Percentiles rank a stretch among this genome's conserved stretches.
Evolutionary conservation across 257 asterid species (phyloP).

Genomic region (Ocimum tenuiflorum): DNA sequence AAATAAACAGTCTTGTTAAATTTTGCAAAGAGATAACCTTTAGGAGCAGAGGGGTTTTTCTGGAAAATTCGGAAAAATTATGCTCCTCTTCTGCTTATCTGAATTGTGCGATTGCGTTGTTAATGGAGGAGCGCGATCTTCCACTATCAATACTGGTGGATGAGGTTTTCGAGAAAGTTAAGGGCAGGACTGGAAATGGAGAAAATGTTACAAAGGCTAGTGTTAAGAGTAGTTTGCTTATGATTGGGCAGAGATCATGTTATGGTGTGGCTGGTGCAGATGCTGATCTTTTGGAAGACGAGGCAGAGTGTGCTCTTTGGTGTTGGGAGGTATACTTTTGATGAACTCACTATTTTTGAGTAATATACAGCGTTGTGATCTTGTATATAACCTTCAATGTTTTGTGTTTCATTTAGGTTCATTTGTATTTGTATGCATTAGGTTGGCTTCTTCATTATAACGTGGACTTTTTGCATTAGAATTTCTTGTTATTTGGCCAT

Average conservation of each 20-base stretch:
- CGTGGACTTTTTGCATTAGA: neutral
- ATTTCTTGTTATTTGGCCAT: neutral
- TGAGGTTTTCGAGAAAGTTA: constrained; percentile 46
- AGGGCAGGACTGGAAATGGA: constrained; percentile 31
- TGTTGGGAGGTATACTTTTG: constrained; percentile 73
- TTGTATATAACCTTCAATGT: neutral
- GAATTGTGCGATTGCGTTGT: constrained; percentile 43
- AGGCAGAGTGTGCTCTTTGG: constrained; percentile 63
- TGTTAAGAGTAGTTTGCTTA: constrained; percentile 60
- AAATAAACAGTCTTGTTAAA: constrained; percentile 39
- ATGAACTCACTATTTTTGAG: neutral
- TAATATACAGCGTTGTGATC: neutral
- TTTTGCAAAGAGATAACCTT: constrained; percentile 32
- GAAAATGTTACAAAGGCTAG: constrained; percentile 41
- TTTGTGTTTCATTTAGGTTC: neutral
- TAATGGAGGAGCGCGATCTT: constrained; percentile 71
- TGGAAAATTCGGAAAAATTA: constrained; percentile 26
- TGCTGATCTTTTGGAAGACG: constrained; percentile 80
- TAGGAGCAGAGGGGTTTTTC: constrained; percentile 21
- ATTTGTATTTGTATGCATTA: neutral
- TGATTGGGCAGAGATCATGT: constrained; percentile 62
- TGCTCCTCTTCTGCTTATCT: constrained; percentile 18
- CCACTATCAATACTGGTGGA: constrained; percentile 62
- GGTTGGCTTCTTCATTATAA: neutral
- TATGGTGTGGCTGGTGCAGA: constrained; percentile 55